Evolutionary conservation across 2,329 filamentous ascomycete genomes (phyloP).

Genomic region (Aspergillus sergii): DNA sequence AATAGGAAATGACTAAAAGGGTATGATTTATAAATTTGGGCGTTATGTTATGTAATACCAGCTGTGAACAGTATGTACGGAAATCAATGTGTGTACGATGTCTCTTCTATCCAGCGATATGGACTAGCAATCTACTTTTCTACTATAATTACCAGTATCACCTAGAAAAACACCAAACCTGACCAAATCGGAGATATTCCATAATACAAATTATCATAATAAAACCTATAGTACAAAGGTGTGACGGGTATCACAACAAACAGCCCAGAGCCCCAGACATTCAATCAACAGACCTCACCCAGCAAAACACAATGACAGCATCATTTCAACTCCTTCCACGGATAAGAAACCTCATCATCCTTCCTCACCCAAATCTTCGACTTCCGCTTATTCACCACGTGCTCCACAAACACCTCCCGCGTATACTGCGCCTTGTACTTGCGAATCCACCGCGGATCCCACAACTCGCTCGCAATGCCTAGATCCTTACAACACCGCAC

Average conservation of each 20-base stretch:
- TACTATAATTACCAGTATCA: no score
- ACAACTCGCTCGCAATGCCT: conserved; percentile 90
- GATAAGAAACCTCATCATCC: conserved; percentile 72
- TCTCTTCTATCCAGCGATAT: not conserved
- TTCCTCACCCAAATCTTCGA: conserved; percentile 85
- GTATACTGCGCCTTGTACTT: conserved; percentile 75
- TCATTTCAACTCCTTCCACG: conserved; percentile 57
- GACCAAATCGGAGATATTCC: not conserved
- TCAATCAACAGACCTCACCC: not conserved
- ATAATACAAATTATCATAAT: not conserved
- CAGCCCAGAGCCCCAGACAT: not conserved
- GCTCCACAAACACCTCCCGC: conserved; percentile 87
- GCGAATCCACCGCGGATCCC: conserved; percentile 91
- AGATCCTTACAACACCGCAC: conserved; percentile 99
- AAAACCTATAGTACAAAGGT: not conserved
- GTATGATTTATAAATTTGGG: not conserved
- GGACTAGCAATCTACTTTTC: not conserved
- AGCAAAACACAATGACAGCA: not conserved
- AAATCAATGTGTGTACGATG: conserved; percentile 3
- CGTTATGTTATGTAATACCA: conserved; percentile 1
- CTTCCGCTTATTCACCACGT: conserved; percentile 82
- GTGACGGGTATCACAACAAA: not conserved
- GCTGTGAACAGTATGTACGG: not conserved
- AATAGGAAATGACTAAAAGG: not conserved
- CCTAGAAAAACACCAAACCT: no score